Conservation (phyloP, 306 rosid species). For the Lablab purpureus region DNA sequence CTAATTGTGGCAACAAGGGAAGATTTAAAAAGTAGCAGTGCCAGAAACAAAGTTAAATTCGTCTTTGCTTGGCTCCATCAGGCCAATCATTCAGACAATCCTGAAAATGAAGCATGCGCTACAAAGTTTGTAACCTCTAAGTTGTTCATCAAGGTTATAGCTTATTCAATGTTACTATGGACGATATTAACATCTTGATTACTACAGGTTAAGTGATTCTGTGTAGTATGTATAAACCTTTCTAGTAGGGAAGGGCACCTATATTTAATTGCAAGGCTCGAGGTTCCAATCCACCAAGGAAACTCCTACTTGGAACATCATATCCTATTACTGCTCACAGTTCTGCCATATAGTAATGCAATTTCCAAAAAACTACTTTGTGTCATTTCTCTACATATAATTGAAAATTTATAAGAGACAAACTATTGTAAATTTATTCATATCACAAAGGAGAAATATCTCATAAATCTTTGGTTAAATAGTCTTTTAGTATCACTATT, state of each 20-base stretch:
- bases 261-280: slow-evolving; percentile 1
- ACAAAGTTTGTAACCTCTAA: slow-evolving; percentile 20
- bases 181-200: too few relatives aligned
- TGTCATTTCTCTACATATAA: slow-evolving; percentile 4
- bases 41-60: neutral
- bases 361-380: neutral
- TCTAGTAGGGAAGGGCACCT: slow-evolving; percentile 15
- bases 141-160: neutral
- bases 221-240: neutral
- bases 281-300: slow-evolving; percentile 26
- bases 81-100: neutral
- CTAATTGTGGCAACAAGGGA: slow-evolving; percentile 1
- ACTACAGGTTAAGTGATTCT: too few relatives aligned
- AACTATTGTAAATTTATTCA: slow-evolving; percentile 5
- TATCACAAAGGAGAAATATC: slow-evolving; percentile 4
- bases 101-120: neutral
- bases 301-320: neutral
- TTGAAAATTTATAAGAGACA: neutral
- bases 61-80: neutral
- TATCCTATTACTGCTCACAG: neutral
- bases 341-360: slow-evolving; percentile 14
- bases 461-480: too few relatives aligned
- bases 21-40: neutral
- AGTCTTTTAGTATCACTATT: too few relatives aligned
- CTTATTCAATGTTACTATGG: too few relatives aligned